Evolutionary conservation across 768 basidiomycete genomes (phyloP), one percentile per base, ranked within the genome.

Genomic region (Termitomyces sp.): DNA sequence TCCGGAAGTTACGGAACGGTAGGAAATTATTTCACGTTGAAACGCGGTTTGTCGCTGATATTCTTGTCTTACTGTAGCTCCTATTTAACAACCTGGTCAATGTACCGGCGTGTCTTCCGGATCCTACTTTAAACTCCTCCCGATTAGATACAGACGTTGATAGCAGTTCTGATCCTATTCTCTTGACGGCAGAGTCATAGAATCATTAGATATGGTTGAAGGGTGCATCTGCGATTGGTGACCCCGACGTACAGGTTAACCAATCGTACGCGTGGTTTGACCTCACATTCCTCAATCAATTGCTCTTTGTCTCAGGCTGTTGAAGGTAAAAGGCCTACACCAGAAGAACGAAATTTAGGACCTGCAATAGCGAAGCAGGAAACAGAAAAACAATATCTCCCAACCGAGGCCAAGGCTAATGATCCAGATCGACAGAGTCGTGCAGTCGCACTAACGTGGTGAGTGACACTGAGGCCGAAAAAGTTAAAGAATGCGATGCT

Each of bases 381-480:
- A 83, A 91, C 20, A 91, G 63, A 38, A 98, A n/a, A n/a, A n/a
- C n/a, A n/a, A 76, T 58, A 77, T 79, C 73, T 98, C 95, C 95
- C 94, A 97, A 3, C 94, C 94, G 26, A 97, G 73, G 0, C 80
- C 85, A 49, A 97, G 78, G 67, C 91, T 93, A 66, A 98, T 75
- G 63, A 95, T 74, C 97, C 97, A 99, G 68, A 99, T 98, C n/a
- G 83, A 83, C 51, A 98, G 78, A 1, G 96, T 98, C 96, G 83
- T 14, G 92, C 91, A 1, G 94, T 97, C 28, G 96, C 94, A 69
- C 89, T 92, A 57, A 98, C 90, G 67, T 92, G 86, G 58, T 86
- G 80, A 18, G 94, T 96, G 56, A 96, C 92, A 68, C 90, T 92
- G 48, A 96, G 71, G 10, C 93, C 94, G 64, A 93, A 96, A 73